Base-by-base conservation (phyloP, 2,329 filamentous ascomycete species). In the Calonectria leucothoes region DNA sequence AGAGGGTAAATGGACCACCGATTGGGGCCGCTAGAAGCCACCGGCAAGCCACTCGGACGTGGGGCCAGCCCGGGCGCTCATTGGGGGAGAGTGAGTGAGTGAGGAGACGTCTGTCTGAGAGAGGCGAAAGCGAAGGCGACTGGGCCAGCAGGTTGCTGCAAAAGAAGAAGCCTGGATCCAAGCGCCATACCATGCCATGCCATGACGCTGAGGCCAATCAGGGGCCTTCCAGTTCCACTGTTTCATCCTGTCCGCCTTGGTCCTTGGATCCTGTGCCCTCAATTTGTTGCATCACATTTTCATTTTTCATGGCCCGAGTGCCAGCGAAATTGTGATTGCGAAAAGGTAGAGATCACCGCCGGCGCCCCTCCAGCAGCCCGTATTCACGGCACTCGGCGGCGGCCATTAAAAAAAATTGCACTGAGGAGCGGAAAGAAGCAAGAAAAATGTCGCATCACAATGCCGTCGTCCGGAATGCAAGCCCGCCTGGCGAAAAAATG, bases 261-360 rank as follows among this genome's bases (percentile, higher is more conserved):
- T 23, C 33, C 48, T 39, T 70, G 67, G 67, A 48, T 42, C 27
- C 45, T 31, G 33, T 63, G 59, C 59, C 48, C 33, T 70, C 57
- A 61, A 64, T 63, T 55, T 51, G 57, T 70, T 70, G 29, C 67
- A 70, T 64, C 55, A 52, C 65, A 23, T 68, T 66, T 49, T 64
- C 55, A 52, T 49, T 17, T 68, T 66, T 49, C 39, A 27, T 64
- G 39, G 45, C 48, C 27, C 39, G 45, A 59, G 48, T 65, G 57
- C 70, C 70, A 65, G 51, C 57, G 48, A 51, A 51, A 63, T 67
- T 45, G 39, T 33, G 20, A 39, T 39, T 61, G 59, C 42, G 59
- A 48, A 52, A 61, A 20, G 35, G 25, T 33, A 27, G 45, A 51
- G 52, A 55, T 49, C 61, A 55, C 45, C 64, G 63, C 48, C 42